Conservation (phyloP, 169 alveolate genomes). For the Plasmodium billcollinsi region DNA sequence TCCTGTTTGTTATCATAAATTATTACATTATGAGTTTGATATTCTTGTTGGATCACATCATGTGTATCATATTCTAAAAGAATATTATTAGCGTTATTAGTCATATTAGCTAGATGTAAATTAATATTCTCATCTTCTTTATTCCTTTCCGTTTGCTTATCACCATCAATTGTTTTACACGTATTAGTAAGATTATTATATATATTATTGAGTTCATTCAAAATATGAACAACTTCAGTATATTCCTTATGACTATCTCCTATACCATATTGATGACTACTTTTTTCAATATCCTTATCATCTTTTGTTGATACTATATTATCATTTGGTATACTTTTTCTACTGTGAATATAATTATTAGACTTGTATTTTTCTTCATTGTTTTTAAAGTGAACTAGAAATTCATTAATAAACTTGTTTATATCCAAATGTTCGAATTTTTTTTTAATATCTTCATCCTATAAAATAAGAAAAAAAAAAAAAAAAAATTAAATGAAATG, state of each 20-base stretch:
- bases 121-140: too few species aligned
- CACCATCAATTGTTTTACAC: neutral
- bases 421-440: slow-evolving; percentile 68
- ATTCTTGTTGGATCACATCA: too few species aligned
- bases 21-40: too few species aligned
- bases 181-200: neutral
- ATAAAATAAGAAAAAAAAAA: slow-evolving; percentile 3
- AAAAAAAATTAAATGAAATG: neutral
- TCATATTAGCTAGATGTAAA: too few species aligned
- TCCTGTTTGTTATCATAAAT: too few species aligned
- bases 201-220: slow-evolving; percentile 29
- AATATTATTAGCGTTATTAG: too few species aligned
- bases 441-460: slow-evolving; percentile 39
- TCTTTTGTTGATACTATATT: neutral
- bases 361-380: slow-evolving; percentile 67
- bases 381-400: slow-evolving; percentile 44
- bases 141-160: neutral
- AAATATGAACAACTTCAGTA: slow-evolving; percentile 25
- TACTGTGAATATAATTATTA: neutral
- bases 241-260: slow-evolving; percentile 29
- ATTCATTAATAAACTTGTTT: slow-evolving; percentile 33
- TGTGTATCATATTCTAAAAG: too few species aligned
- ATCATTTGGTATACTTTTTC: neutral
- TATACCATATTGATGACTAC: neutral
- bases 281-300: slow-evolving; percentile 5